These are phyloP conservation scores for Cyclaneusma minus DNA, from an alignment of 2,329 filamentous ascomycete species.

Conservation along the genomic window DNA sequence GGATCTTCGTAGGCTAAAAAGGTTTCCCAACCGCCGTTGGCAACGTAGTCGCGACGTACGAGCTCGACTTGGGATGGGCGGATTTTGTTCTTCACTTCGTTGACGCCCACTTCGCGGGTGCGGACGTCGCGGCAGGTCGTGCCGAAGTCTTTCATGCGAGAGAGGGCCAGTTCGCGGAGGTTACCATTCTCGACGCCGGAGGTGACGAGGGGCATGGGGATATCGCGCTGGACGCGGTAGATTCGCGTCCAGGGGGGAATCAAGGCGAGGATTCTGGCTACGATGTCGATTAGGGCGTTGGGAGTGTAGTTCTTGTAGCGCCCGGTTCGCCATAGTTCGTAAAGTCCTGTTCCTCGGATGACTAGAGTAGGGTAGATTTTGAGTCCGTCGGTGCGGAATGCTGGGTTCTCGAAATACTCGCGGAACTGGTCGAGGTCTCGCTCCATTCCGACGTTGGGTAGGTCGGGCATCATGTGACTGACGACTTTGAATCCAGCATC, in stretches of 20 bases:
- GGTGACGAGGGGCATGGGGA: conserved; percentile 99
- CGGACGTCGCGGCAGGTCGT: conserved; percentile 93
- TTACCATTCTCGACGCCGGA: conserved; percentile 98
- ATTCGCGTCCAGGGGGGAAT: conserved; percentile 97
- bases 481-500: conserved; percentile 98
- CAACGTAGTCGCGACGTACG: conserved; percentile 80
- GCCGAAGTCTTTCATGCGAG: conserved; percentile 98
- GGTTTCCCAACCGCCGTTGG: conserved; percentile 96
- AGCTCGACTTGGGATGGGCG: conserved; percentile 91
- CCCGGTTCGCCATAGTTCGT: conserved; percentile 94
- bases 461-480: conserved; percentile 98
- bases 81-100: conserved; percentile 98
- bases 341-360: conserved; percentile 88
- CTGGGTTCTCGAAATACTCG: conserved; percentile 95
- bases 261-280: conserved; percentile 87
- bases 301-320: conserved; percentile 98
- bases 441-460: conserved; percentile 97
- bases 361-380: conserved; percentile 98
- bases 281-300: conserved; percentile 87
- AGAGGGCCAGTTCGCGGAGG: conserved; percentile 77
- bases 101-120: conserved; percentile 92
- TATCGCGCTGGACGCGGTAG: conserved; percentile 95
- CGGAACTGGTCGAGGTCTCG: conserved; percentile 91
- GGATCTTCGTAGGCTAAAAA: conserved; percentile 97
- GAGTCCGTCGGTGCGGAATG: conserved; percentile 87